Base-by-base conservation (phyloP, 192 early-diverging fungal genomes). In the Coemansia sp. region DNA sequence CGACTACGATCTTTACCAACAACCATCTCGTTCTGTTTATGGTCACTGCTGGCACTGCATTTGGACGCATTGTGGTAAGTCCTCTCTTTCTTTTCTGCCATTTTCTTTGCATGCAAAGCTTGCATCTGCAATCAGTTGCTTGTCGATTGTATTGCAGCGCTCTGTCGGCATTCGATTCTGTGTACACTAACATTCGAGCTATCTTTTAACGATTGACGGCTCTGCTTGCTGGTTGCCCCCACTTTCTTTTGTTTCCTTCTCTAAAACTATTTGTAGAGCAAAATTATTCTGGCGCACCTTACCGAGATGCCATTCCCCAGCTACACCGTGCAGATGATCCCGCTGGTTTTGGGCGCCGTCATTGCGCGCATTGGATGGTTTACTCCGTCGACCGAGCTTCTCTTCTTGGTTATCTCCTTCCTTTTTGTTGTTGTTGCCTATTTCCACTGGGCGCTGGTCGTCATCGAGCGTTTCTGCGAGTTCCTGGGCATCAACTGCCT, bases 261-360 rank as follows among this genome's bases (percentile, higher is more conserved):
- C 5, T 20, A 4, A 16, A 7, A 3, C 45, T 19, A 29, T 1
- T 1, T 72, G 67, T 78, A 78, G 75, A 90, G 91, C 64, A 90
- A 93, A 63, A 93, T 96, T 55, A 93, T 96, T 56, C 71, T 96
- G 71, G 89, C 90, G 24, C 94, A 96, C 57, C 83, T 96, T 42
- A 92, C 91, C 27, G 89, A 91, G 77, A 85, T 81, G 67, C 66
- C 72, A 25, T 96, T 90, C 79, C 94, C 94, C 36, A 87, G 83
- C 64, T 96, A 88, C 78, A 91, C 90, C 14, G 86, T 88, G 23
- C 82, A 93, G 57, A 67, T 91, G 64, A 67, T 89, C 25, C 94
- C 93, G 22, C 64, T 94, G 46, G 74, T 88, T 23, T 9, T 89
- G 6, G 94, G 91, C 19, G 88, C 87, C 2, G 64, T 83, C n/a